Base-by-base conservation (phyloP, 208 protist species). In the Trypanosoma cruzi region DNA sequence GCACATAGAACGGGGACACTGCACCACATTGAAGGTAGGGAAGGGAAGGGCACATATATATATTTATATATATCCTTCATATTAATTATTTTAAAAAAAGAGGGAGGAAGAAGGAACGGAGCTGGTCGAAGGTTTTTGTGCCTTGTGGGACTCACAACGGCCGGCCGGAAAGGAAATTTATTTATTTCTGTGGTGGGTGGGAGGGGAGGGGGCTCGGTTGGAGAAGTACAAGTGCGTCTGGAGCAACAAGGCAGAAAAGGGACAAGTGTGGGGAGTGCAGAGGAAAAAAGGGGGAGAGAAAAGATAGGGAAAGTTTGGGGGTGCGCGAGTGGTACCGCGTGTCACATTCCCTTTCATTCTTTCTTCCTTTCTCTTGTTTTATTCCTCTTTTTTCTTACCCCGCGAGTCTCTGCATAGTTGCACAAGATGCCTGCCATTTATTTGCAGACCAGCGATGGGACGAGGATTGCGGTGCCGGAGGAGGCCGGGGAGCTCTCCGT, bases 361-460 rank as follows among this genome's bases (percentile, higher is more conserved):
- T 53, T 53, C n/a, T 24, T n/a, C n/a, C n/a, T 59, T 59, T 7
- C 5, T 31, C 18, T 37, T n/a, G n/a, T 36, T 59, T 11, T 59
- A 22, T n/a, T 59, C 3, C 32, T n/a, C 16, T 36, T 22, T 36
- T 29, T 3, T 5, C 22, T 50, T 18, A 10, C 22, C 32, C n/a
- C 34, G 14, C 24, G 20, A 18, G 26, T 37, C 22, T n/a, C 7
- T 52, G 48, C 31, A 24, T 65, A 52, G 40, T 34, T 16, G 8
- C 4, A 11, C 46, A 36, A 31, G 24, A 77, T 81, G 79, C 79
- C 81, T 18, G 37, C 53, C 60, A 89, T 93, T 53, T 80, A 79
- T 59, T 85, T 94, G 62, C 68, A 88, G 53, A 83, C 80, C 8
- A 79, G 78, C 54, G 85, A 91, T 32, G 88, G 88, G 26, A 75